These are phyloP conservation scores for Dryas octopetala DNA, from an alignment of 306 rosid genomes.

Conservation along the genomic window DNA sequence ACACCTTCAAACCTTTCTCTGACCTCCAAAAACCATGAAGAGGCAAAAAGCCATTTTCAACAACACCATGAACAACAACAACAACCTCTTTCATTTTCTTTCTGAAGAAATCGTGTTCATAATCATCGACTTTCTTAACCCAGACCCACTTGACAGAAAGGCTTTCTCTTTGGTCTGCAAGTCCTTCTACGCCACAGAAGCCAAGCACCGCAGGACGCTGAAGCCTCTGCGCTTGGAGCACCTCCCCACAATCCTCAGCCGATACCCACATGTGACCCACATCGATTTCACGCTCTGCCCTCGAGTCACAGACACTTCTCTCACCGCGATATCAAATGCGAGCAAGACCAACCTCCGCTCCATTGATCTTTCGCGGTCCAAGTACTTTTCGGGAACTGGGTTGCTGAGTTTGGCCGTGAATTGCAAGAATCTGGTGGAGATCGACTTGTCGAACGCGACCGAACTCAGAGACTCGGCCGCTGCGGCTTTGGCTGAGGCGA, in stretches of 20 bases:
- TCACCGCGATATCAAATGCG: slow-evolving; percentile 38
- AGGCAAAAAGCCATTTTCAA: slow-evolving; percentile 29
- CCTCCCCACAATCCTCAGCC: slow-evolving; percentile 43
- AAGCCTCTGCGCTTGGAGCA: slow-evolving; percentile 65
- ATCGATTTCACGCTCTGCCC: slow-evolving; percentile 76
- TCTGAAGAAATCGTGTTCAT: slow-evolving; percentile 71
- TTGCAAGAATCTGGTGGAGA: slow-evolving; percentile 63
- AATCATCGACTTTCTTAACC: slow-evolving; percentile 60
- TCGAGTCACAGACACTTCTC: slow-evolving; percentile 47
- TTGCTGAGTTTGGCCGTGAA: slow-evolving; percentile 37
- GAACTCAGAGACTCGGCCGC: slow-evolving; percentile 62
- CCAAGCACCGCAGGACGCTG: slow-evolving; percentile 66
- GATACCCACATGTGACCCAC: slow-evolving; percentile 43
- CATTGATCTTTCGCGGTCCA: slow-evolving; percentile 73
- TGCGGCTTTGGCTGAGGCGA: slow-evolving; percentile 70
- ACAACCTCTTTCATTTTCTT: slow-evolving; percentile 51
- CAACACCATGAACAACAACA: slow-evolving; percentile 10
- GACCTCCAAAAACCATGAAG: slow-evolving; percentile 39
- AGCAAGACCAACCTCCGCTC: slow-evolving; percentile 45
- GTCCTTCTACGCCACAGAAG: slow-evolving; percentile 56
- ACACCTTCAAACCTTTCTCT: background rate
- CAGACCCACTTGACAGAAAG: slow-evolving; percentile 46
- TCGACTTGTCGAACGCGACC: slow-evolving; percentile 79
- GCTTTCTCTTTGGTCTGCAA: slow-evolving; percentile 66
- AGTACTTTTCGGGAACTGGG: slow-evolving; percentile 60